Evolutionary conservation across 345 rosid genomes (phyloP).

Genomic region (Salix purpurea): DNA sequence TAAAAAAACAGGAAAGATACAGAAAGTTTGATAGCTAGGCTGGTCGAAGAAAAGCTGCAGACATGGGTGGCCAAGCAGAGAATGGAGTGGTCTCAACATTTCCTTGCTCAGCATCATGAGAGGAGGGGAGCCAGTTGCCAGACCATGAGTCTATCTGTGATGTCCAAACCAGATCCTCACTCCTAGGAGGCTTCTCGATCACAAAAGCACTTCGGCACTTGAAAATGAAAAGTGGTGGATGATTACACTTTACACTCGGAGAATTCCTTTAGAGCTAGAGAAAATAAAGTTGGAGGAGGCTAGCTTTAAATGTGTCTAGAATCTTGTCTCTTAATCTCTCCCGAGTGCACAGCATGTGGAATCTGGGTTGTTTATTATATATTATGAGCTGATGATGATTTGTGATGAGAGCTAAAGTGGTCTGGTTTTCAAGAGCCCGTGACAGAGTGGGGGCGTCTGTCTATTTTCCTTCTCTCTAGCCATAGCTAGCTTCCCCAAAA

Average conservation of each 20-base stretch:
- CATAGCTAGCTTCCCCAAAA: not conserved
- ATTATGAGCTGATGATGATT: not conserved
- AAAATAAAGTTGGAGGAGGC: not conserved
- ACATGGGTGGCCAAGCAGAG: conserved; percentile 7
- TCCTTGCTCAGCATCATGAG: conserved; percentile 12
- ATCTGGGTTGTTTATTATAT: not conserved
- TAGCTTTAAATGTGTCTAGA: conserved; percentile 4
- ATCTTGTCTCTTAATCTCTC: not conserved
- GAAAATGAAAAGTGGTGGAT: conserved; percentile 12
- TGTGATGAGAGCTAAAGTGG: not conserved
- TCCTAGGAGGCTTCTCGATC: conserved; percentile 28
- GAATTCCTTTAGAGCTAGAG: not conserved
- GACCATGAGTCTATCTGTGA: conserved; percentile 4
- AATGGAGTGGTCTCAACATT: conserved; percentile 1
- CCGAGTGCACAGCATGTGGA: conserved; percentile 18
- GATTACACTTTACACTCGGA: conserved; percentile 11
- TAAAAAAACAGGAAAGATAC: not conserved
- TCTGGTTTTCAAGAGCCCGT: not conserved
- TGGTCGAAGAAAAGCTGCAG: conserved; percentile 2
- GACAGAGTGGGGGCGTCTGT: not conserved
- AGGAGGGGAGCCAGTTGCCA: conserved; percentile 6
- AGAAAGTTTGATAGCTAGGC: not conserved
- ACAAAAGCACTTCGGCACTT: conserved; percentile 31
- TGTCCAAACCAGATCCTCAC: conserved; percentile 19
- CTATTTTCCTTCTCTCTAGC: not conserved